Base-by-base conservation (phyloP, 768 basidiomycete genomes). In the Auriscalpium microsporum region DNA sequence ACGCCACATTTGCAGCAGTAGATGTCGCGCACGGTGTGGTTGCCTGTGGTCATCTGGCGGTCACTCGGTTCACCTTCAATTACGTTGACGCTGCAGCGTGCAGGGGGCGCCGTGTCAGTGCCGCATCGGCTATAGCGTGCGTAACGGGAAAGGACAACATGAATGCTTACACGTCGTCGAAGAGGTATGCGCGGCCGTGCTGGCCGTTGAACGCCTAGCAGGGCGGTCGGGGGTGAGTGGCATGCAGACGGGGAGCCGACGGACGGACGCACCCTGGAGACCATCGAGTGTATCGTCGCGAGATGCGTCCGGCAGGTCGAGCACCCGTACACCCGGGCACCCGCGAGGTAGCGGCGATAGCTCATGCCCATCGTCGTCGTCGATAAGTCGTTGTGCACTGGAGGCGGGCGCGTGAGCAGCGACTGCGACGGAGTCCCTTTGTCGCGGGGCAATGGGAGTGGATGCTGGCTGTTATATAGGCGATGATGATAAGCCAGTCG, bases 21-120 rank as follows among this genome's bases (percentile, higher is more conserved):
- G 59, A 98, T 92, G 69, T 99, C 95, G 55, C 95, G 85, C 36
- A 99, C 95, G 28, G 87, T 90, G 72, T 99, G 96, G 64, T 89
- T 83, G 19, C 95, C 95, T 19, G 95, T 99, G 34, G 94, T 94
- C 95, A 98, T 99, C 56, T 84, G 82, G 58, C 96, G 80, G 68
- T 97, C 95, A 67, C 80, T 88, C 42, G 91, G 85, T 62, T 90
- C 86, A 57, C 94, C 94, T 69, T 91, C 87, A 59, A 85, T 75
- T 59, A 97, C 80, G 69, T 99, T 99, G 62, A 96, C 93, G 57
- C 94, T 95, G 66, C 48, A 44, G 33, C 38, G 14, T 28, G 28
- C 28, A 28, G 2, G 5, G 55, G 40, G 38, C 37, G 62, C 45
- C 64, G 56, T 63, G 47, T 61, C 45, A 59, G 53, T 11, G 13